Conservation (phyloP, 225 moss, liverwort and hornwort species). For the Anthoceros angustus region DNA sequence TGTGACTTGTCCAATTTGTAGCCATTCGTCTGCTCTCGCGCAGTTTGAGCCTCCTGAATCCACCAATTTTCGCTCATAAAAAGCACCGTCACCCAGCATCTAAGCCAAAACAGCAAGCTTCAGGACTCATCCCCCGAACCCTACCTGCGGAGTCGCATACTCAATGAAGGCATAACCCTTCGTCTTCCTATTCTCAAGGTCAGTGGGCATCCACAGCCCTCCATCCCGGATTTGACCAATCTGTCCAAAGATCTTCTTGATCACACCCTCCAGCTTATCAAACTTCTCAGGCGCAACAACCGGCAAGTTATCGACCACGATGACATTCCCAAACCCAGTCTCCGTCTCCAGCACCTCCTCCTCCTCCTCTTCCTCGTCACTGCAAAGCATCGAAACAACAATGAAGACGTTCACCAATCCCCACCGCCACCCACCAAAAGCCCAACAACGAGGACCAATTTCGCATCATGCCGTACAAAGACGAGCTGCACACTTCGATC, state of each 20-base stretch:
- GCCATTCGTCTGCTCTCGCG: constrained; percentile 88
- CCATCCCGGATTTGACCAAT: constrained; percentile 75
- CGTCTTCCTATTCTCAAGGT: constrained; percentile 54
- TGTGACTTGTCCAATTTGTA: constrained; percentile 94
- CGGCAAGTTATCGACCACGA: constrained; percentile 83
- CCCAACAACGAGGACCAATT: neutral
- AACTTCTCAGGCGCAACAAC: constrained; percentile 78
- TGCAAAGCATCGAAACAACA: constrained; percentile 13
- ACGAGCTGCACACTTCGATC: neutral
- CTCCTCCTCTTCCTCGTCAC: constrained; percentile 95
- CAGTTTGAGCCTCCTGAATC: constrained; percentile 78
- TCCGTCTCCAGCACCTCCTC: constrained; percentile 85
- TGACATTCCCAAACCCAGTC: constrained; percentile 85
- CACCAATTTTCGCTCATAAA: neutral
- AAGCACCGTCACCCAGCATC: neutral
- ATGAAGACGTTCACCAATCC: no score
- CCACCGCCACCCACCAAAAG: neutral
- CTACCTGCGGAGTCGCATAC: constrained; percentile 72
- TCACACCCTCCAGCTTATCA: constrained; percentile 86
- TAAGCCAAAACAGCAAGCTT: neutral
- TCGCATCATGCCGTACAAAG: neutral
- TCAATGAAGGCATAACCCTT: constrained; percentile 91
- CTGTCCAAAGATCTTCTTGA: constrained; percentile 91
- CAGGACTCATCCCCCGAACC: no score
- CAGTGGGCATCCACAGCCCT: constrained; percentile 84